Evolutionary conservation across 331 rosid genomes (phyloP).

Genomic region (Spiraea crenata): DNA sequence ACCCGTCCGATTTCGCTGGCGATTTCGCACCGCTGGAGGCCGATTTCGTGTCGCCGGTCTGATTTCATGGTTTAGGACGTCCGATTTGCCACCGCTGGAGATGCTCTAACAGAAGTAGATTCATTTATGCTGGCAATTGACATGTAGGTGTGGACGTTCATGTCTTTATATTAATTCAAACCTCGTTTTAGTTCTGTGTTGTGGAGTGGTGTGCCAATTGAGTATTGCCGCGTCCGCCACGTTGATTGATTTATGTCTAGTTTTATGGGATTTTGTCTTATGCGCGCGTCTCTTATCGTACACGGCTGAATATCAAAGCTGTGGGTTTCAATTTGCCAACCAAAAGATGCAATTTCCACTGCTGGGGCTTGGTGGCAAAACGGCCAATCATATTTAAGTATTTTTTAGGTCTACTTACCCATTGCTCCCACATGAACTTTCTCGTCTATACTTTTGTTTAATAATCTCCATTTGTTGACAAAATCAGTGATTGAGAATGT

Average conservation of each 20-base stretch:
- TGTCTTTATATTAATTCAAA: no score
- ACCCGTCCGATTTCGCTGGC: no score
- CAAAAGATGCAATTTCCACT: background rate
- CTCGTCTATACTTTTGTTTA: no score
- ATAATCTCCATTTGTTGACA: no score
- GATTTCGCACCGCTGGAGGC: no score
- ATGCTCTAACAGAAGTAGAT: no score
- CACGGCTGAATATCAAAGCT: no score
- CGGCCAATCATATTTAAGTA: no score
- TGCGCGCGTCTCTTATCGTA: background rate
- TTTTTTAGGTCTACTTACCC: background rate
- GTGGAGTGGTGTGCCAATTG: background rate
- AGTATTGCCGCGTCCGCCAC: slow-evolving; percentile 4
- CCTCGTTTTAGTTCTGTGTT: background rate
- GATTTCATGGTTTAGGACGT: no score
- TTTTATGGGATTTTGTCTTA: background rate
- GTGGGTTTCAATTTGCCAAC: slow-evolving; percentile 8
- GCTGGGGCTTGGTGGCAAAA: background rate
- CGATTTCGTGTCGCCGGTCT: no score
- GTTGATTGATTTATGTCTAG: background rate
- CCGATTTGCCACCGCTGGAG: no score
- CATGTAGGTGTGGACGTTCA: background rate
- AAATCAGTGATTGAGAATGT: no score
- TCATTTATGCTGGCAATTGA: background rate
- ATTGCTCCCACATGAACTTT: background rate